Conservation (phyloP, 106 monocot species). For the Dendrobium catenatum region DNA sequence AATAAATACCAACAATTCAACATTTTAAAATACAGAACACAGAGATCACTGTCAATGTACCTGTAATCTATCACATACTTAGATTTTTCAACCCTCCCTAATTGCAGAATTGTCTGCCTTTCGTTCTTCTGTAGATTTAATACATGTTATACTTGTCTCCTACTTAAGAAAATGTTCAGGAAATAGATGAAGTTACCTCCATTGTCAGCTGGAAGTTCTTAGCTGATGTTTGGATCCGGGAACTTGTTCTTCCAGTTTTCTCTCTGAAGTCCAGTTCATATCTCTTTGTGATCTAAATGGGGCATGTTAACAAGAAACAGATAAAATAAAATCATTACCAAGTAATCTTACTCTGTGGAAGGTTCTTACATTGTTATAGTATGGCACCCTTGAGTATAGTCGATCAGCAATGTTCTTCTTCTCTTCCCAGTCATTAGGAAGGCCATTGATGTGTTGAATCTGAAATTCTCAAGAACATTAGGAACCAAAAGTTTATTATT, state of each 20-base stretch:
- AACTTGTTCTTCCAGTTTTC: conserved; percentile 43
- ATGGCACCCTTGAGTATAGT: conserved; percentile 61
- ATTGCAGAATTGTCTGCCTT: conserved; percentile 55
- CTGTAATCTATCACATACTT: conserved; percentile 45
- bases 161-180: neutral
- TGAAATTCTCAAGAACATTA: conserved; percentile 15
- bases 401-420: conserved; percentile 47
- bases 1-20: neutral
- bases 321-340: neutral
- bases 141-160: no score
- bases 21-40: neutral
- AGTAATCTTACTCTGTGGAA: neutral
- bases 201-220: conserved; percentile 91
- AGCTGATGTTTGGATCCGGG: conserved; percentile 59
- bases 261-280: conserved; percentile 94
- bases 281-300: conserved; percentile 42
- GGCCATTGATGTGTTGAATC: conserved; percentile 72
- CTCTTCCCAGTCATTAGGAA: conserved; percentile 70
- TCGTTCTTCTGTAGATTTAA: conserved; percentile 47
- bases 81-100: neutral
- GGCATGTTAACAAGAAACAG: neutral
- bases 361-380: conserved; percentile 59
- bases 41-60: conserved; percentile 15
- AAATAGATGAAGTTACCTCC: conserved; percentile 42
- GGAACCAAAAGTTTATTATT: neutral